phyloP scores from a whole-genome alignment of 2,329 filamentous ascomycete genomes.

The Penicillium fuscoglaucum region DNA sequence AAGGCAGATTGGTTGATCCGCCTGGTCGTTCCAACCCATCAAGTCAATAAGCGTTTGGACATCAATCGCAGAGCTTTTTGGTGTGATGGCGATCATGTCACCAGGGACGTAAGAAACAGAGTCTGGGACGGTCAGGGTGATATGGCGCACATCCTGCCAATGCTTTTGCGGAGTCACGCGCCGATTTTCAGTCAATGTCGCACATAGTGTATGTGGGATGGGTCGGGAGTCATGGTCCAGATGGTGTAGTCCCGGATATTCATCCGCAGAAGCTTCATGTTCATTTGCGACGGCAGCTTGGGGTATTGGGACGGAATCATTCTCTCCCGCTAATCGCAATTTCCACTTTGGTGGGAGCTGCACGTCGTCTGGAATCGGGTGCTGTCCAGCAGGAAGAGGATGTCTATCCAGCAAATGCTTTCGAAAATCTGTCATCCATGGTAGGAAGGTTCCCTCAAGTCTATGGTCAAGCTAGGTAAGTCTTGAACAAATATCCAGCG shows the following conservation, averaged over 20 bases:
- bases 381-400: conserved; percentile 66
- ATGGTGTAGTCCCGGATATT: conserved; percentile 27
- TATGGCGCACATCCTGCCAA: conserved; percentile 89
- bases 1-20: conserved; percentile 67
- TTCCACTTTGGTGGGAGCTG: conserved; percentile 75
- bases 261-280: conserved; percentile 12
- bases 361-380: conserved; percentile 71
- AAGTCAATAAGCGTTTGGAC: conserved; percentile 74
- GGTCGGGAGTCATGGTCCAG: conserved; percentile 53
- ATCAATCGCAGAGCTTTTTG: conserved; percentile 81
- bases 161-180: conserved; percentile 74
- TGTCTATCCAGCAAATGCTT: conserved; percentile 65
- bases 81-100: conserved; percentile 77
- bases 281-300: conserved; percentile 1
- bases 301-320: background rate
- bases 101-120: conserved; percentile 64
- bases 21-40: conserved; percentile 74
- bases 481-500: background rate
- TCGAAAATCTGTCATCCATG: conserved; percentile 71
- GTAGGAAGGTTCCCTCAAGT: conserved; percentile 76
- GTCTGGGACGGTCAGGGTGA: conserved; percentile 59
- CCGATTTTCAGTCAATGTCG: conserved; percentile 63
- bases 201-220: conserved; percentile 58
- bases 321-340: conserved; percentile 36
- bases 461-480: conserved; percentile 45